Evolutionary conservation across 2,329 filamentous ascomycete genomes (phyloP), one percentile per base, ranked within the genome.

Genomic region (Akanthomyces muscarius): DNA sequence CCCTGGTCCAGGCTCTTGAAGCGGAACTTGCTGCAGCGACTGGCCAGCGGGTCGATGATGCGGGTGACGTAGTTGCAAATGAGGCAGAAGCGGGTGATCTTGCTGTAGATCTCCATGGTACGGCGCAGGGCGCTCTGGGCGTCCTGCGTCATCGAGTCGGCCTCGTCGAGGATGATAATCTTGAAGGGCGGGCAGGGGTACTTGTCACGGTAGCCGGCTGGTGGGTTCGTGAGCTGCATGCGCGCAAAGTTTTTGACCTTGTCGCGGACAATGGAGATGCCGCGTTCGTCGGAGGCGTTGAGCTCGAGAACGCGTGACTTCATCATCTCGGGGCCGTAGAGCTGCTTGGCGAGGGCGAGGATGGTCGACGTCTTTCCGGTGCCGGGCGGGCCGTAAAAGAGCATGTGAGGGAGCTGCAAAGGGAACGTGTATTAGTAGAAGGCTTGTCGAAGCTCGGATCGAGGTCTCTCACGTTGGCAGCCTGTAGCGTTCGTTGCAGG

Each of bases 41-140:
- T 92, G 1, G 95, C 95, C 25, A 99, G 80, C 7, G 95, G 96
- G 73, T 99, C 95, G 71, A 99, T 99, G 73, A 99, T 99, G 64
- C 95, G 84, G 4, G 95, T 98, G 52, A 99, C 95, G 71, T 99
- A 99, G 78, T 99, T 99, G 79, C 96, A 99, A 64, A 98, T 94
- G 48, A 99, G 82, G 73, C 95, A 98, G 76, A 99, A 99, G 16
- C 95, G 85, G 2, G 95, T 99, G 77, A 98, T 97, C 71, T 92
- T 93, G 75, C 86, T 91, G 77, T 98, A 98, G 52, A 92, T 96
- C 79, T 99, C 95, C 95, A 99, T 99, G 1, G 95, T 99, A 61
- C 96, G 85, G 67, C 95, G 85, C 63, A 99, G 81, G 5, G 96
- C 95, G 65, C 88, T 91, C 80, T 99, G 95, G 14, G 95, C 95